Conservation (phyloP, 164 flowering plant genomes). For the Aristolochia contorta region DNA sequence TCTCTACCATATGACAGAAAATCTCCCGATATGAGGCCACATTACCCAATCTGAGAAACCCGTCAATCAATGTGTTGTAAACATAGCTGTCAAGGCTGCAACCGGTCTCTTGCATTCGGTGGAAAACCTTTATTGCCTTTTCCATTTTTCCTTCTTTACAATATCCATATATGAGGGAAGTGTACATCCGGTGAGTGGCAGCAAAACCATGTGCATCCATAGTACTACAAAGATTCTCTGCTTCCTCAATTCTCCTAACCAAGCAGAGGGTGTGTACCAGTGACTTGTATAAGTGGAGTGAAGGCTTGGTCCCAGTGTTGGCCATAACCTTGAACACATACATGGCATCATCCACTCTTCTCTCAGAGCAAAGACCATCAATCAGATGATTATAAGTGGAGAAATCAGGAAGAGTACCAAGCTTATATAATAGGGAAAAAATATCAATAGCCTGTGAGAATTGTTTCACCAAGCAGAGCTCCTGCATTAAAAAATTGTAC, state of each 20-base stretch:
- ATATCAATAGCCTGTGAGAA: slow-evolving; percentile 30
- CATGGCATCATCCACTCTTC: slow-evolving; percentile 37
- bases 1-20: slow-evolving; percentile 27
- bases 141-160: slow-evolving; percentile 41
- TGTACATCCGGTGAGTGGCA: slow-evolving; percentile 36
- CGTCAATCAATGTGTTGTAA: slow-evolving; percentile 48
- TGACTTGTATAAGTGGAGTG: slow-evolving; percentile 29
- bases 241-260: slow-evolving; percentile 32
- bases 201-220: slow-evolving; percentile 39
- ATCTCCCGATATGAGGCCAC: slow-evolving; percentile 26
- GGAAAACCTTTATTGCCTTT: slow-evolving; percentile 37
- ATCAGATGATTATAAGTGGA: slow-evolving; percentile 28
- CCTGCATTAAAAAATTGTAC: slow-evolving; percentile 22
- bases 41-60: slow-evolving; percentile 31
- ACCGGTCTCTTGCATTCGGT: slow-evolving; percentile 45
- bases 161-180: slow-evolving; percentile 36
- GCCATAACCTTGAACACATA: slow-evolving; percentile 29
- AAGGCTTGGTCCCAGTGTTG: slow-evolving; percentile 19
- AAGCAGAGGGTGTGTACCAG: slow-evolving; percentile 35
- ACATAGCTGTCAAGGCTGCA: slow-evolving; percentile 43
- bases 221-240: slow-evolving; percentile 32
- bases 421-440: slow-evolving; percentile 15
- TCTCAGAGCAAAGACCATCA: slow-evolving; percentile 29
- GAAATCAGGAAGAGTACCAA: slow-evolving; percentile 15
- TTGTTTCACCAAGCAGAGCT: slow-evolving; percentile 21